phyloP scores from a whole-genome alignment of 495 filamentous ascomycete genomes.

The Chlorociboria aeruginascens region DNA sequence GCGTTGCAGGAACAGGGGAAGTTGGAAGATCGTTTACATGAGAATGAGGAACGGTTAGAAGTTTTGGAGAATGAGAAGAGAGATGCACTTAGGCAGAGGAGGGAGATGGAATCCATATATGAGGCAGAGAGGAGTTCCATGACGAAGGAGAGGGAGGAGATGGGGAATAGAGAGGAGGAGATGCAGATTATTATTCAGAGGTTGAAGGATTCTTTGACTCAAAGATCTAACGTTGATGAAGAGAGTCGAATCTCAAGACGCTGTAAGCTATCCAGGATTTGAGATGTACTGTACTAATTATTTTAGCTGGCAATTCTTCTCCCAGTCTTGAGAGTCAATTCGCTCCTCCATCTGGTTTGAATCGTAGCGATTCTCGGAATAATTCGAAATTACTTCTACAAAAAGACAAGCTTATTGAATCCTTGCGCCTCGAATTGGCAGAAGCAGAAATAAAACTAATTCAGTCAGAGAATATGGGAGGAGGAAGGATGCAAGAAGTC shows the following conservation, averaged over 20 bases:
- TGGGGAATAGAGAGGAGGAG: slow-evolving; percentile 71
- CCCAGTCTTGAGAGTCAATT: slow-evolving; percentile 52
- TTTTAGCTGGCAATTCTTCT: slow-evolving; percentile 20
- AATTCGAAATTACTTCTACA: slow-evolving; percentile 80
- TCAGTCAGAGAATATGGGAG: slow-evolving; percentile 85
- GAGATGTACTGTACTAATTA: slow-evolving; percentile 12
- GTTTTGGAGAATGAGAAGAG: slow-evolving; percentile 66
- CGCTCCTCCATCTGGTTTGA: slow-evolving; percentile 72
- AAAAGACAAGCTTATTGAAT: slow-evolving; percentile 94
- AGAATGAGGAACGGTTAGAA: slow-evolving; percentile 71
- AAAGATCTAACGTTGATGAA: slow-evolving; percentile 55
- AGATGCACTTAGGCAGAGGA: slow-evolving; percentile 63
- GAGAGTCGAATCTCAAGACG: slow-evolving; percentile 55
- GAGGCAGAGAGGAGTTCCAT: slow-evolving; percentile 80
- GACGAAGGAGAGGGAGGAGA: slow-evolving; percentile 84
- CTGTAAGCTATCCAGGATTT: slow-evolving; percentile 43
- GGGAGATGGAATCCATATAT: slow-evolving; percentile 82
- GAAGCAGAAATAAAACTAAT: slow-evolving; percentile 93
- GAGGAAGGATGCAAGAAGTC: slow-evolving; percentile 70
- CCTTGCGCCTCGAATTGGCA: slow-evolving; percentile 78
- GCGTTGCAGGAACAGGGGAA: slow-evolving; percentile 68
- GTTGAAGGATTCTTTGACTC: slow-evolving; percentile 74
- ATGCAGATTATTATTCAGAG: slow-evolving; percentile 80
- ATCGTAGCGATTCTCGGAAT: slow-evolving; percentile 71
- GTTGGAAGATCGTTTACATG: slow-evolving; percentile 75